These are phyloP conservation scores for Wickerhamomyces sp. DNA, from an alignment of 1,139 yeast species.

Conservation along the genomic window DNA sequence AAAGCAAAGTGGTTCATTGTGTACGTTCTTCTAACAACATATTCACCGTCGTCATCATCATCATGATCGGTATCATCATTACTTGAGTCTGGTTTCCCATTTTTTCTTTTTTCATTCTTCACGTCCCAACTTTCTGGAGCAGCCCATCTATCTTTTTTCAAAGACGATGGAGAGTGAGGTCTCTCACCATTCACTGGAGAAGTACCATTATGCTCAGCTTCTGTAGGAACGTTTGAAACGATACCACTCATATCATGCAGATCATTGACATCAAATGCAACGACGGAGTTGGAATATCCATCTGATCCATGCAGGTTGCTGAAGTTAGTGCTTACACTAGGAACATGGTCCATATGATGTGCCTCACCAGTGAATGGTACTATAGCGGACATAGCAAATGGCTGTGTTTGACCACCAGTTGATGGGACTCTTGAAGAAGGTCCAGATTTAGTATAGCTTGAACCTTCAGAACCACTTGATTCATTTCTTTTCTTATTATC, in stretches of 20 bases:
- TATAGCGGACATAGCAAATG: conserved; percentile 2
- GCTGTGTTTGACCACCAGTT: conserved; percentile 5
- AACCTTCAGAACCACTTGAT: conserved; percentile 2
- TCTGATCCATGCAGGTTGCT: conserved; percentile 4
- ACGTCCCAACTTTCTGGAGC: conserved; percentile 86
- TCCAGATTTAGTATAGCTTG: neutral
- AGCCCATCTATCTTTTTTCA: conserved; percentile 41
- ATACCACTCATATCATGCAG: conserved; percentile 51
- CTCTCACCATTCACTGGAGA: neutral
- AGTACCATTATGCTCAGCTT: conserved; percentile 1
- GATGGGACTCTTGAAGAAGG: conserved; percentile 8
- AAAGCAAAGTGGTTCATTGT: conserved; percentile 28
- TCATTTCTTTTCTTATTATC: conserved; percentile 19
- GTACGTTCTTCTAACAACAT: conserved; percentile 25
- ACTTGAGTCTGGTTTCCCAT: no score
- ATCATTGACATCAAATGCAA: conserved; percentile 31
- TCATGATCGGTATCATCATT: conserved; percentile 1
- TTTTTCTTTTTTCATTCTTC: conserved; percentile 31
- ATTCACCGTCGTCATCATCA: conserved; percentile 32
- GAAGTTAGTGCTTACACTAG: conserved; percentile 19
- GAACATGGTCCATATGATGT: conserved; percentile 12
- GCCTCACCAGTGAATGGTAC: neutral
- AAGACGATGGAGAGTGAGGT: neutral
- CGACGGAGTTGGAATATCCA: conserved; percentile 16
- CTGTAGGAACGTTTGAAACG: conserved; percentile 24